phyloP scores from a whole-genome alignment of 768 basidiomycete genomes.

The Sarcodon sp. region DNA sequence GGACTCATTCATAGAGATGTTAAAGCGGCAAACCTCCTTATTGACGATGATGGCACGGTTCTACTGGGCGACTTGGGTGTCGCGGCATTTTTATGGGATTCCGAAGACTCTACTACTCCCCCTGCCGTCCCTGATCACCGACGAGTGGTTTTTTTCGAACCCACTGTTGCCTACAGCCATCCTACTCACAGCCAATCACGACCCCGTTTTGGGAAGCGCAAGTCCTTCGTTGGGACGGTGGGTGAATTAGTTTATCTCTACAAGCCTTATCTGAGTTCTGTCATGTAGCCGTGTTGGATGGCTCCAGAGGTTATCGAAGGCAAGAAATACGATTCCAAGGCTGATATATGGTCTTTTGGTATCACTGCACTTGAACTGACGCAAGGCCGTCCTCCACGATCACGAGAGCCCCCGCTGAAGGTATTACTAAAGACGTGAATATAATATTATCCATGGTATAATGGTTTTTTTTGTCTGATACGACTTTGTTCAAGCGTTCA shows the following conservation, averaged over 20 bases:
- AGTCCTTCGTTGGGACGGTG: constrained; percentile 88
- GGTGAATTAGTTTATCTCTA: constrained; percentile 11
- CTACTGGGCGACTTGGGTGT: constrained; percentile 90
- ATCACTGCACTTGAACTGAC: constrained; percentile 90
- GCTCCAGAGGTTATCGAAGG: constrained; percentile 88
- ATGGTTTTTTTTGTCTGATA: constrained; percentile 1
- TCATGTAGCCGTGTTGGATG: constrained; percentile 81
- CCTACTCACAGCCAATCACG: constrained; percentile 2
- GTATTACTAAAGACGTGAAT: constrained; percentile 66
- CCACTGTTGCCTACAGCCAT: constrained; percentile 2
- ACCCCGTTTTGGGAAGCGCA: constrained; percentile 54
- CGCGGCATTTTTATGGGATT: constrained; percentile 71
- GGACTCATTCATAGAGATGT: constrained; percentile 90
- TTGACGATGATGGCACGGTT: constrained; percentile 85
- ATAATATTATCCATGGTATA: not conserved
- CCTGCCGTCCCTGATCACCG: not conserved
- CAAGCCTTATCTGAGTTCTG: not conserved
- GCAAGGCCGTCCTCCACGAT: constrained; percentile 79
- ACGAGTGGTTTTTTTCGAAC: constrained; percentile 10
- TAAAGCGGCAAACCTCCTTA: constrained; percentile 88
- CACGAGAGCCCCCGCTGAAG: constrained; percentile 57
- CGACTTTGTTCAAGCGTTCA: constrained; percentile 36
- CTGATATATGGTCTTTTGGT: constrained; percentile 95
- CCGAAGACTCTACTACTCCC: constrained; percentile 23
- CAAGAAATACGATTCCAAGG: constrained; percentile 69